Evolutionary conservation across 257 asterid genomes (phyloP).

Genomic region (Solanum okadae): DNA sequence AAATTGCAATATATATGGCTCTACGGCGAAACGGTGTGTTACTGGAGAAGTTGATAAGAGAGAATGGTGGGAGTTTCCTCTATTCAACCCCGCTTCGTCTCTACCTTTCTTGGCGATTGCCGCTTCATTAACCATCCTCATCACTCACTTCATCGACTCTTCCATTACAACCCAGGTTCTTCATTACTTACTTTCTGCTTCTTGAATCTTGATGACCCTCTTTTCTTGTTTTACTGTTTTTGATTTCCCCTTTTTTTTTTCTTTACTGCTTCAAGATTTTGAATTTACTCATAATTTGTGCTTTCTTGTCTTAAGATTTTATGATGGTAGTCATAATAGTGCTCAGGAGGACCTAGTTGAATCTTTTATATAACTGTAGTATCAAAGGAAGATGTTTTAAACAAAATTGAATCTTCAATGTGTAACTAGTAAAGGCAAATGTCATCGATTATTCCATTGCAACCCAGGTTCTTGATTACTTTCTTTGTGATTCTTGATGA

Average conservation of each 20-base stretch:
- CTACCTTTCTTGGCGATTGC: conserved; percentile 54
- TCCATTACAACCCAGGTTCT: conserved; percentile 46
- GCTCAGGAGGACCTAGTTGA: background rate
- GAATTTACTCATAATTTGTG: background rate
- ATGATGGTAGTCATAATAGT: background rate
- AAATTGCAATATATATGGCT: background rate
- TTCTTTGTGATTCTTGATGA: too few species aligned
- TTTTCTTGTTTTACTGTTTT: background rate
- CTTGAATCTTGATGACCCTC: background rate
- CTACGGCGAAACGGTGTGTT: background rate
- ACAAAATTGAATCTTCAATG: background rate
- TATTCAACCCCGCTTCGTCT: conserved; percentile 58
- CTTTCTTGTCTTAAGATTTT: background rate
- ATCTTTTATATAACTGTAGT: background rate
- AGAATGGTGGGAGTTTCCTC: conserved; percentile 27
- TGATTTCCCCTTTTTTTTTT: too few species aligned
- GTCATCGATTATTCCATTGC: background rate
- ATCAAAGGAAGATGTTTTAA: background rate
- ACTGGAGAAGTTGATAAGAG: background rate
- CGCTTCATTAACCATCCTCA: conserved; percentile 32
- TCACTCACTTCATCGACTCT: conserved; percentile 33
- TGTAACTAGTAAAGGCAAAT: background rate
- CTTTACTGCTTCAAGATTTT: background rate
- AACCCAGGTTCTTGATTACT: conserved; percentile 31
- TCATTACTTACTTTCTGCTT: conserved; percentile 17